Base-by-base conservation (phyloP, 345 rosid species). In the Rhodomyrtus tomentosa region DNA sequence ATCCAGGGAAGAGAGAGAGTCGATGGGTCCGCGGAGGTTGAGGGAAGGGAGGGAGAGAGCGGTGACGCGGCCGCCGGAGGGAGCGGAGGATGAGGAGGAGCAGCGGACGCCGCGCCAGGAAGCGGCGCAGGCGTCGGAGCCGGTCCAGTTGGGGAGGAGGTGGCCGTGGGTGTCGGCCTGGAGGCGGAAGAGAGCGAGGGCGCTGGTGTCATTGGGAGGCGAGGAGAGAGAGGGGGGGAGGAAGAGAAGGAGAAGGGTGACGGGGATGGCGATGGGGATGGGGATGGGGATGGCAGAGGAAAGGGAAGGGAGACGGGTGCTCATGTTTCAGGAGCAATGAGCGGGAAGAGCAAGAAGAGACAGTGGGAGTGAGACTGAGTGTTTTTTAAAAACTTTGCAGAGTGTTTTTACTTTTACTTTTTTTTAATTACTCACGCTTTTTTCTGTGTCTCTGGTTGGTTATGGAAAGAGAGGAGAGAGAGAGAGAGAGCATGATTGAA, bases 131-230 rank as follows among this genome's bases (percentile, higher is more conserved):
- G 96, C 96, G 83, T 93, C 88, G 40, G 84, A 7, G 84, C 98
- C 98, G 0, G 95, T 90, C 99, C 99, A 96, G 89, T 95, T 95
- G 83, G 90, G 55, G 85, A 89, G 90, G 89, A 96, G 99, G 87
- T 84, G 88, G 54, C 96, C 98, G 87, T 96, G 99, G 14, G 95
- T 54, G 88, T 96, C 99, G 20, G 97, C 89, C 42, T 90, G 93
- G 85, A 89, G 90, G 85, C 98, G 98, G 91, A 96, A 95, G 87
- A 93, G 92, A 21, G 93, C 92, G 86, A 95, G 98, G 36, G 98
- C 89, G 38, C 83, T 40, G 4, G 98, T 96, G 91, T 95, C 98
- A 83, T 96, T 95, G 50, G 87, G 89, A 24, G 50, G 88, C 38
- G 85, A 42, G 62, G 83, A 22, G 40, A 83, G 85, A 62, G 58